Evolutionary conservation across 2,329 filamentous ascomycete species (phyloP).

Genomic region (Fusarium liriodendri): DNA sequence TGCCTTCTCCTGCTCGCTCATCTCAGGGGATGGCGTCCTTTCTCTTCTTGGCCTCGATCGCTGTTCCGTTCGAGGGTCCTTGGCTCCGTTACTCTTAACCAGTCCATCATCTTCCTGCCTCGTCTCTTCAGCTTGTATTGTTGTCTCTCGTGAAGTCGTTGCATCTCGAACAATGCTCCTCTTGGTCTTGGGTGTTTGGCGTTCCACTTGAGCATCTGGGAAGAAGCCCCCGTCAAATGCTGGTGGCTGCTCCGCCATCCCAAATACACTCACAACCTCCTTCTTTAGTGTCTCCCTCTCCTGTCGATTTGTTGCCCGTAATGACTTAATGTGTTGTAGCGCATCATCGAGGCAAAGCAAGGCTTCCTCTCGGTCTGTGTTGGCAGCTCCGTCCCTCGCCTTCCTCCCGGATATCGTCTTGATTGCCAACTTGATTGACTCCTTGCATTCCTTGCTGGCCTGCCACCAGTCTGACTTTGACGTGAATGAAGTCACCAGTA

Average conservation of each 20-base stretch:
- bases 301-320: slow-evolving; percentile 29
- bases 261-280: slow-evolving; percentile 35
- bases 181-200: slow-evolving; percentile 16
- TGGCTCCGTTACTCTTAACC: slow-evolving; percentile 1
- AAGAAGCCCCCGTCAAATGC: slow-evolving; percentile 25
- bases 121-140: neutral
- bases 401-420: slow-evolving; percentile 47
- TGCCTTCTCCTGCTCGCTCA: slow-evolving; percentile 22
- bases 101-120: slow-evolving; percentile 14
- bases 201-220: slow-evolving; percentile 11
- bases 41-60: slow-evolving; percentile 16
- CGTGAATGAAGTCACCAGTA: slow-evolving; percentile 47
- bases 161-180: slow-evolving; percentile 19
- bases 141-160: slow-evolving; percentile 9
- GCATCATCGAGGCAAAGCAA: slow-evolving; percentile 36
- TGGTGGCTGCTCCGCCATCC: slow-evolving; percentile 21
- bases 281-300: slow-evolving; percentile 32
- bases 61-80: neutral
- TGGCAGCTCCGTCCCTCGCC: slow-evolving; percentile 7
- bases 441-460: slow-evolving; percentile 51
- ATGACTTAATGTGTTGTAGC: slow-evolving; percentile 38
- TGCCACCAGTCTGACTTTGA: slow-evolving; percentile 51
- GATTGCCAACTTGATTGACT: slow-evolving; percentile 53
- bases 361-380: slow-evolving; percentile 39
- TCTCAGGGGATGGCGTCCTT: slow-evolving; percentile 13